Evolutionary conservation across 371 early-diverging fungal genomes (phyloP).

Genomic region (Syncephalastrum racemosum): DNA sequence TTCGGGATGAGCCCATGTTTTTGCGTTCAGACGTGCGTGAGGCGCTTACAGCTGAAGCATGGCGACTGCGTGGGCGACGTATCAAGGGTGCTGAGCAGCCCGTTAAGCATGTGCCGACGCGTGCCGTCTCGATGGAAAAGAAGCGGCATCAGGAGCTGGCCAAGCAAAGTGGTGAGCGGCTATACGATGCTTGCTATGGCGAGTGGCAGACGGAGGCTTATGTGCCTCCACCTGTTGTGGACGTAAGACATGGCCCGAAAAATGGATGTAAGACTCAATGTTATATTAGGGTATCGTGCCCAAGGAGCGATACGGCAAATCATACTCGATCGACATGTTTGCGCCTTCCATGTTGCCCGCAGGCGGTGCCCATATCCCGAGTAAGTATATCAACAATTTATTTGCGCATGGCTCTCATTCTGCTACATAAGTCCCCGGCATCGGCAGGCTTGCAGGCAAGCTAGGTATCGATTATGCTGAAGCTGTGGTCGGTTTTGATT

Average conservation of each 20-base stretch:
- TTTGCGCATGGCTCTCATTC: background rate
- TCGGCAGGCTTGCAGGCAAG: slow-evolving; percentile 64
- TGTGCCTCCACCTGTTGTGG: slow-evolving; percentile 61
- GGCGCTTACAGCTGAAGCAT: slow-evolving; percentile 64
- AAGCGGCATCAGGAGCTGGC: slow-evolving; percentile 51
- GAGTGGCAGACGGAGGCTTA: slow-evolving; percentile 86
- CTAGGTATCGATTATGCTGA: slow-evolving; percentile 79
- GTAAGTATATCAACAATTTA: slow-evolving; percentile 34
- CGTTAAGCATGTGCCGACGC: slow-evolving; percentile 64
- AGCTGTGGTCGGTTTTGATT: slow-evolving; percentile 84
- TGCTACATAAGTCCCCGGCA: slow-evolving; percentile 40
- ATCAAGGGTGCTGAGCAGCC: slow-evolving; percentile 57
- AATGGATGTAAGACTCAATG: background rate
- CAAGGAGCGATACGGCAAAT: slow-evolving; percentile 73
- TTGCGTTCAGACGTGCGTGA: slow-evolving; percentile 68
- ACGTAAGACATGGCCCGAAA: slow-evolving; percentile 41
- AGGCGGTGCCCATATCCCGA: slow-evolving; percentile 77
- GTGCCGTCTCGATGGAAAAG: slow-evolving; percentile 61
- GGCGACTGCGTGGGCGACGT: slow-evolving; percentile 65
- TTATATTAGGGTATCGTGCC: slow-evolving; percentile 73
- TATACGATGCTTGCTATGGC: slow-evolving; percentile 64
- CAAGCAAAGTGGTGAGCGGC: slow-evolving; percentile 35
- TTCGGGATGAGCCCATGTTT: slow-evolving; percentile 78
- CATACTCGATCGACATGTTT: slow-evolving; percentile 69
- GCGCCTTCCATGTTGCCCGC: slow-evolving; percentile 79